Conservation (phyloP, 2,329 filamentous ascomycete genomes). For the Alternaria triticimaculans region DNA sequence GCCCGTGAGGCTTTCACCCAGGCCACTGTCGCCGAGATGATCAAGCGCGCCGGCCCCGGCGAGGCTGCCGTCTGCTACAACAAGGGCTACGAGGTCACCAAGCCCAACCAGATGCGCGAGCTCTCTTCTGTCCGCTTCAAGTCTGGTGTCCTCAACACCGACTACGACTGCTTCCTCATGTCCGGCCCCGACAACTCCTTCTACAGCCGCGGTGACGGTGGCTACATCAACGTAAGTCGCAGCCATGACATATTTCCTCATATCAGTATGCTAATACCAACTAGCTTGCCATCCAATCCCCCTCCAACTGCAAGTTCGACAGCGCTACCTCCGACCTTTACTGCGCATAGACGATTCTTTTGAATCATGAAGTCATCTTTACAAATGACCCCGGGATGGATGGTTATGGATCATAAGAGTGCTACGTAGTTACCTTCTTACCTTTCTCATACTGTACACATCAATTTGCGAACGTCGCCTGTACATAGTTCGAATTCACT, state of each 20-base stretch:
- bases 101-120: background rate
- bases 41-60: background rate
- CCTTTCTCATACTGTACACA: background rate
- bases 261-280: background rate
- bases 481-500: background rate
- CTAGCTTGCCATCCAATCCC: background rate
- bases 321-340: background rate
- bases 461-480: background rate
- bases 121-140: background rate
- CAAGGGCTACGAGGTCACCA: background rate
- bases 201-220: background rate
- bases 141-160: background rate
- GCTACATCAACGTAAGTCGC: conserved; percentile 2
- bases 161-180: conserved; percentile 2
- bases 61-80: background rate
- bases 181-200: background rate
- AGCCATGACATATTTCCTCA: background rate
- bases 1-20: background rate
- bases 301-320: background rate
- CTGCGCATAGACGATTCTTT: background rate
- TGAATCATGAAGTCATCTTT: background rate
- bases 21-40: background rate
- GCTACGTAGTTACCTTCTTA: background rate
- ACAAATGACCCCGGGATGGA: background rate
- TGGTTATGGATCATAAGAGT: background rate